Conservation (phyloP, 2,329 filamentous ascomycete genomes). For the Venturiaceae sp. region DNA sequence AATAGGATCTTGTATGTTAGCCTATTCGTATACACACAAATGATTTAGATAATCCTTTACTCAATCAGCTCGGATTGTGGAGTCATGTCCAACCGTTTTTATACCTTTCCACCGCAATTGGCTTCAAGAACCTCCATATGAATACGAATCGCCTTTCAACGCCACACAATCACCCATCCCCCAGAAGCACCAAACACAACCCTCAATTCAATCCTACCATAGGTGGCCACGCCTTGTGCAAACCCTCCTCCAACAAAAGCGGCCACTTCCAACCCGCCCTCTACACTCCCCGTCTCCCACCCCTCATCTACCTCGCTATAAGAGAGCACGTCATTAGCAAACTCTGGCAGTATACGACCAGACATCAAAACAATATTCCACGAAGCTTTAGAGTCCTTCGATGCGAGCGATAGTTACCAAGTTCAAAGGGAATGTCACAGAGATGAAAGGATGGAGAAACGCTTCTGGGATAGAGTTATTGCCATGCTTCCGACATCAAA, state of each 20-base stretch:
- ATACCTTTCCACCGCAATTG: too few species aligned
- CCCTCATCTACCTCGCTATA: background rate
- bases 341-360: too few species aligned
- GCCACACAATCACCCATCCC: background rate
- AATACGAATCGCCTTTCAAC: too few species aligned
- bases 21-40: too few species aligned
- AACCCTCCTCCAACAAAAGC: background rate
- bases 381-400: background rate
- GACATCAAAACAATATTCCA: background rate
- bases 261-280: background rate
- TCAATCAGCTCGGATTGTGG: too few species aligned
- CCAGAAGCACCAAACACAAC: background rate
- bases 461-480: background rate
- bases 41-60: too few species aligned
- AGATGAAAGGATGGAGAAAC: background rate
- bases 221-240: slow-evolving; percentile 1
- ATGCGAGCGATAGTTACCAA: background rate
- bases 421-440: background rate
- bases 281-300: background rate
- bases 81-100: too few species aligned
- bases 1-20: too few species aligned
- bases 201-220: background rate
- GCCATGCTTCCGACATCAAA: background rate
- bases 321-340: background rate
- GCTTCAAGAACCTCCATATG: too few species aligned